These are phyloP conservation scores for Candida sanyiensis DNA, from an alignment of 805 yeast genomes.

Conservation along the genomic window DNA sequence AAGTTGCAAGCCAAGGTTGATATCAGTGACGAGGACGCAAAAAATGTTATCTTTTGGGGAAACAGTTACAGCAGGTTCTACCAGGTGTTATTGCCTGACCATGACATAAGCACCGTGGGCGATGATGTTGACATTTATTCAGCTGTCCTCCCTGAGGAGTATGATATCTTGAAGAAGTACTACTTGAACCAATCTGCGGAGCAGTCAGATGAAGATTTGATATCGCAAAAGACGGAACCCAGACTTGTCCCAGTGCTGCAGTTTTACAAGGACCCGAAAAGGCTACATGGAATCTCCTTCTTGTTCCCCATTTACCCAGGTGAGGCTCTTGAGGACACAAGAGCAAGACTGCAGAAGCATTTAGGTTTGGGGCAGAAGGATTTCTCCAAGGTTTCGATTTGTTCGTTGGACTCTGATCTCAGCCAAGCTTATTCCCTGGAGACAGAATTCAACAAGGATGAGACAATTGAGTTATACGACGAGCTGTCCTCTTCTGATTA, in stretches of 20 bases:
- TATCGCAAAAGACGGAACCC: slow-evolving; percentile 20
- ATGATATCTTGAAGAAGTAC: slow-evolving; percentile 22
- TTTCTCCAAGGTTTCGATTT: slow-evolving; percentile 65
- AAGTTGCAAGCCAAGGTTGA: slow-evolving; percentile 52
- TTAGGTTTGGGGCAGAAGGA: slow-evolving; percentile 77
- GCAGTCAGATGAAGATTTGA: slow-evolving; percentile 16
- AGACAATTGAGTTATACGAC: slow-evolving; percentile 50
- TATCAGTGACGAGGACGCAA: slow-evolving; percentile 41
- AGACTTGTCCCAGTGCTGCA: slow-evolving; percentile 63
- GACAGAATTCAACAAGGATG: slow-evolving; percentile 29
- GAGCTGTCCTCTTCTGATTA: slow-evolving; percentile 44
- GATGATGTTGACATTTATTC: slow-evolving; percentile 38
- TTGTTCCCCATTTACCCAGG: slow-evolving; percentile 62
- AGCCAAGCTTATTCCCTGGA: slow-evolving; percentile 34
- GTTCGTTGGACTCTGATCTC: slow-evolving; percentile 28
- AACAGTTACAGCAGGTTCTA: slow-evolving; percentile 32
- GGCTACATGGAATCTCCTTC: slow-evolving; percentile 81
- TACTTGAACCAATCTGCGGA: slow-evolving; percentile 19
- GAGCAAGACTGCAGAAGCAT: slow-evolving; percentile 56
- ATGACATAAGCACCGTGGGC: slow-evolving; percentile 35
- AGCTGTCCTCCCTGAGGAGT: slow-evolving; percentile 40
- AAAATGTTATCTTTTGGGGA: slow-evolving; percentile 53
- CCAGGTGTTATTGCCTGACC: slow-evolving; percentile 31
- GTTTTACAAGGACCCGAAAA: slow-evolving; percentile 61
- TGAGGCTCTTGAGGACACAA: slow-evolving; percentile 61